Evolutionary conservation across 768 basidiomycete genomes (phyloP).

Genomic region (Amanita pallidorosea): DNA sequence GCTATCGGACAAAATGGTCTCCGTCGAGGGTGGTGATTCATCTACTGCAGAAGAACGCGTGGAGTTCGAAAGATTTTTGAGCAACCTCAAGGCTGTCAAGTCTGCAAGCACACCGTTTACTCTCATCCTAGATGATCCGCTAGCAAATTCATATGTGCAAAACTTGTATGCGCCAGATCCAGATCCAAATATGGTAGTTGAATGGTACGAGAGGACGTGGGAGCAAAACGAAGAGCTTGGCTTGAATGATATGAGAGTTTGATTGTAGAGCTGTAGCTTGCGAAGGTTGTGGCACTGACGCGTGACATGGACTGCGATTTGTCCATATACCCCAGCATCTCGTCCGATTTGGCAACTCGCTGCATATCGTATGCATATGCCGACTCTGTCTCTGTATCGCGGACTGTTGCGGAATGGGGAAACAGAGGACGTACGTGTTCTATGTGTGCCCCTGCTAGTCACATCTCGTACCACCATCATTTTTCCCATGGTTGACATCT

Average conservation of each 20-base stretch:
- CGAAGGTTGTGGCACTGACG: too few relatives aligned
- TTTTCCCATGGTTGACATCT: too few relatives aligned
- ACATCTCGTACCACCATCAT: too few relatives aligned
- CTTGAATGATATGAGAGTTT: conserved; percentile 77
- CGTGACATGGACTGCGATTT: accelerated
- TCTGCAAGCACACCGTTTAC: conserved; percentile 76
- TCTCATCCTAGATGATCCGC: conserved; percentile 87
- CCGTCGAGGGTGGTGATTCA: conserved; percentile 50
- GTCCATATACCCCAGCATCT: too few relatives aligned
- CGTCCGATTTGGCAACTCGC: too few relatives aligned
- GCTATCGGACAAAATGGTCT: conserved; percentile 78
- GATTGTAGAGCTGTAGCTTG: not conserved
- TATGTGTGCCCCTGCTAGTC: too few relatives aligned
- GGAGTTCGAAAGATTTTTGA: conserved; percentile 71
- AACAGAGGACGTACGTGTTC: too few relatives aligned
- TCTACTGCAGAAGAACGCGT: conserved; percentile 31
- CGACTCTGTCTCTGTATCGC: too few relatives aligned
- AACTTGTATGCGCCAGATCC: conserved; percentile 96
- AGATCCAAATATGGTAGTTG: conserved; percentile 86
- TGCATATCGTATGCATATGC: too few relatives aligned
- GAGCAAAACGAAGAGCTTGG: conserved; percentile 95
- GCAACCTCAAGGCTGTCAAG: conserved; percentile 72
- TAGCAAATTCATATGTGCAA: conserved; percentile 93
- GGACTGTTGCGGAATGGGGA: too few relatives aligned
- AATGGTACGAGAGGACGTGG: conserved; percentile 73